A percentile compares a stretch with the other conserved stretches of the same genome.
Conservation (phyloP, 495 filamentous ascomycete genomes). For the Aspergillus steynii region DNA sequence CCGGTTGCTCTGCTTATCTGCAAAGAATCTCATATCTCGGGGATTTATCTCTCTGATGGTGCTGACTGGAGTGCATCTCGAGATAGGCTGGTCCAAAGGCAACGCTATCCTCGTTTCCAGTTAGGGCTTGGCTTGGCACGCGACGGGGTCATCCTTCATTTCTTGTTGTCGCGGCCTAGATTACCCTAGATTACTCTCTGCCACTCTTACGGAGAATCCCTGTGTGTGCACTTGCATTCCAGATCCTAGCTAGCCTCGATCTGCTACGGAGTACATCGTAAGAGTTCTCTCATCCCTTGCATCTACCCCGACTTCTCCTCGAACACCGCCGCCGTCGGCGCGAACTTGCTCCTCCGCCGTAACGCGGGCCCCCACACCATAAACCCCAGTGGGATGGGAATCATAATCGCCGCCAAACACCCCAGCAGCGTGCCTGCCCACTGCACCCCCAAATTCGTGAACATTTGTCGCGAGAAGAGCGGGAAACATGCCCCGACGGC, state of each 20-base stretch:
- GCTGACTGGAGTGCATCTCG: not conserved
- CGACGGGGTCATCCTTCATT: constrained; percentile 16
- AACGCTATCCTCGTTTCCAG: constrained; percentile 25
- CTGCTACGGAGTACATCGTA: too few relatives aligned
- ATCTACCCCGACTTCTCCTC: constrained; percentile 13
- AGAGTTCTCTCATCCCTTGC: not conserved
- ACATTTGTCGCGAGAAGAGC: constrained; percentile 80
- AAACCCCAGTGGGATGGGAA: constrained; percentile 66
- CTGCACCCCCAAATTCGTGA: constrained; percentile 70
- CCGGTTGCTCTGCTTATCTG: not conserved
- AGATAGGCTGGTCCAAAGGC: too few relatives aligned
- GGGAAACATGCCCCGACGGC: constrained; percentile 78
- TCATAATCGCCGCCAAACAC: constrained; percentile 64
- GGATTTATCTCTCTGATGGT: not conserved
- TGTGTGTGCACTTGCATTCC: too few relatives aligned
- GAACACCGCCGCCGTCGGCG: constrained; percentile 23
- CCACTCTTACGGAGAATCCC: too few relatives aligned
- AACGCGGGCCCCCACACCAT: constrained; percentile 35
- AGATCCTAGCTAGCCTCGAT: too few relatives aligned
- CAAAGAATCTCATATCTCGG: not conserved
- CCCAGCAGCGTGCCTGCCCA: constrained; percentile 80
- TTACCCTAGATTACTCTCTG: too few relatives aligned
- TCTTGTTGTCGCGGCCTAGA: not conserved
- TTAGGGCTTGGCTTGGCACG: not conserved
- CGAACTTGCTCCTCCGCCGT: constrained; percentile 39